Evolutionary conservation across 2,329 filamentous ascomycete genomes (phyloP), one percentile per base, ranked within the genome.

Genomic region (Diaporthe ampelina): DNA sequence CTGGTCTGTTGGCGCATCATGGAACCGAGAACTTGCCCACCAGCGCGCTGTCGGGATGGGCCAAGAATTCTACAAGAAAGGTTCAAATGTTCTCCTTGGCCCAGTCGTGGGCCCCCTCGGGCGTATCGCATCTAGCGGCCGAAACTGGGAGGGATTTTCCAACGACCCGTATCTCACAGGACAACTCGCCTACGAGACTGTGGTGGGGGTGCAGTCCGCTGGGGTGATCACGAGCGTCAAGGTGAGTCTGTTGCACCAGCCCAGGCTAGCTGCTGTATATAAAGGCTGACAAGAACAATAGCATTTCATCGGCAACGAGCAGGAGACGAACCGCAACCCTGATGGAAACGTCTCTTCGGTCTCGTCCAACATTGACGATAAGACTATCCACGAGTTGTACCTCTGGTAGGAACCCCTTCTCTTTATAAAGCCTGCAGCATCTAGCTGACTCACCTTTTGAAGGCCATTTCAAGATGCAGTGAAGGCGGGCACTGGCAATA

Each of bases 41-140:
- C 85, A 88, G 70, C 90, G 94, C 57, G 94, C 92, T 48, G 84
- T 89, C 68, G 92, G 92, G 70, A 95, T 96, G 91, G 94, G 92
- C 17, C 84, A 87, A 73, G 94, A 96, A 81, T 93, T 93, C 80
- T 88, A 88, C 76, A 89, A 84, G 67, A 96, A 96, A 81, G 94
- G 94, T 70, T 89, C 94, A 43, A 92, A 96, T 80, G 87, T 95
- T n/a, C 88, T 92, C 75, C 86, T 96, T 17, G 94, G 94, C 1
- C 94, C 94, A 4, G 93, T 93, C 1, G 91, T 93, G 76, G 91
- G 90, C 0, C 90, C 91, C 1, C 79, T 92, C 1, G 91, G 91
- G 21, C 85, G 90, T 3, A 84, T 91, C 73, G 88, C 89, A 0
- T 85, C 85, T 24, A 89, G 89, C 68, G 91, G 91, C 1, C 84